Conservation (phyloP, 176 grass and related monocot genomes). For the Eragrostis curvula region DNA sequence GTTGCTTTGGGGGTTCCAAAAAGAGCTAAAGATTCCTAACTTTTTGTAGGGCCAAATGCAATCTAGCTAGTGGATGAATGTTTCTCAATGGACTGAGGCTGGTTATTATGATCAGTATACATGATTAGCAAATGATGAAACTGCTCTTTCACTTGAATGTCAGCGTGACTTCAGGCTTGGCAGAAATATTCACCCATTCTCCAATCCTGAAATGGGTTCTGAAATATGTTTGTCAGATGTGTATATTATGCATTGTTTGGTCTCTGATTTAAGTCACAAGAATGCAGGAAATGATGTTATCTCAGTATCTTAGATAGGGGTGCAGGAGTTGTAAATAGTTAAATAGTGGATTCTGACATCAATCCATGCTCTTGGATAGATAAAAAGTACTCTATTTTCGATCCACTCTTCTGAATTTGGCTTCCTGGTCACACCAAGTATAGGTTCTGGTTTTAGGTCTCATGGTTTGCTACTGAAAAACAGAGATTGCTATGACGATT, state of each 20-base stretch:
- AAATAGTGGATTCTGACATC: neutral
- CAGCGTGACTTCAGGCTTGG: neutral
- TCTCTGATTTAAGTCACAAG: neutral
- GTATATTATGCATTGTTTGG: neutral
- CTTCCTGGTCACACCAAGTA: neutral
- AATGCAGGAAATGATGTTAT: slow-evolving; percentile 17
- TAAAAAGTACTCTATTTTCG: neutral
- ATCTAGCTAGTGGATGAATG: neutral
- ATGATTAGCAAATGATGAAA: neutral
- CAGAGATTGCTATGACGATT: neutral
- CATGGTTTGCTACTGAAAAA: neutral
- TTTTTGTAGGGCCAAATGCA: neutral
- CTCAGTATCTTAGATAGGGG: neutral
- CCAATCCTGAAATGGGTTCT: neutral
- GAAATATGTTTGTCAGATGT: neutral
- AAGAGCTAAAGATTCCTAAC: neutral
- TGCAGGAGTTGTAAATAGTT: neutral
- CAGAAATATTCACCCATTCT: neutral
- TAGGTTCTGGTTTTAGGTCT: neutral
- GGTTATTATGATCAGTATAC: neutral
- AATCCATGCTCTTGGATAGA: neutral
- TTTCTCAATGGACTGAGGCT: slow-evolving; percentile 1
- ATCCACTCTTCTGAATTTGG: neutral
- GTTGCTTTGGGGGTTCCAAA: slow-evolving; percentile 12
- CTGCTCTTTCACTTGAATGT: neutral